Percentiles rank a stretch among this genome's conserved stretches.
These are phyloP conservation scores for Pythium aphanidermatum DNA, from an alignment of 352 stramenopile species.

Conservation along the genomic window DNA sequence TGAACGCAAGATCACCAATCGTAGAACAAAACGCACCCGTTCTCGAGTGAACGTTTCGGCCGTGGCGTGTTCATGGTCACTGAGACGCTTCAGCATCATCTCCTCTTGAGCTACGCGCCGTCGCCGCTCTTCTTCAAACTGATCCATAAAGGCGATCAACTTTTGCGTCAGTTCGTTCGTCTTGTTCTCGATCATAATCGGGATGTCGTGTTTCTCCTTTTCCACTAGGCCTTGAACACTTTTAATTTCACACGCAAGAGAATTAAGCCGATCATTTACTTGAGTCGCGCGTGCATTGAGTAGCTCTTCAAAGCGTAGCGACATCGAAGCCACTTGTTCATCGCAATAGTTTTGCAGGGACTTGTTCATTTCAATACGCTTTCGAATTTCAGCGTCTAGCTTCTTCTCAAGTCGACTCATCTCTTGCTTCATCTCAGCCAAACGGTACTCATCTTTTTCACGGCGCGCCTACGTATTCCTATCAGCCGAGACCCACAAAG, in stretches of 20 bases:
- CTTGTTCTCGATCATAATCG: constrained; percentile 83
- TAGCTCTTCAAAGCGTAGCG: constrained; percentile 66
- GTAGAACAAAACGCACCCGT: constrained; percentile 25
- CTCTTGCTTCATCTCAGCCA: constrained; percentile 91
- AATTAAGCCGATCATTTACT: constrained; percentile 61
- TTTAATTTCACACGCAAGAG: constrained; percentile 75
- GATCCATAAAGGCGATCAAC: constrained; percentile 83
- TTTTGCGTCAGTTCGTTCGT: constrained; percentile 88
- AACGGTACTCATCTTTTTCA: constrained; percentile 90
- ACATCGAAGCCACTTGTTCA: constrained; percentile 85
- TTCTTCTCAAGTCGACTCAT: constrained; percentile 88
- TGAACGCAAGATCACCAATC: background rate
- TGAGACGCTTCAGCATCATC: constrained; percentile 89
- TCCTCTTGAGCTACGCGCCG: constrained; percentile 80
- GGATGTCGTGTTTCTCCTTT: constrained; percentile 86
- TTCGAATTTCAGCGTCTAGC: constrained; percentile 90
- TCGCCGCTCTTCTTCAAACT: constrained; percentile 84
- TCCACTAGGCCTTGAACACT: constrained; percentile 76
- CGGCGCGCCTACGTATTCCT: constrained; percentile 83
- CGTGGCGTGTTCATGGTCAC: constrained; percentile 76
- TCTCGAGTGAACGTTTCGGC: constrained; percentile 70
- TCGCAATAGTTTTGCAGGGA: constrained; percentile 88
- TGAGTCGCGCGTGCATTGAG: constrained; percentile 74
- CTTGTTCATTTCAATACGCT: constrained; percentile 93
- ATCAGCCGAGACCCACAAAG: background rate